Base-by-base conservation (phyloP, 2,329 filamentous ascomycete genomes). In the Geosmithia putterillii region DNA sequence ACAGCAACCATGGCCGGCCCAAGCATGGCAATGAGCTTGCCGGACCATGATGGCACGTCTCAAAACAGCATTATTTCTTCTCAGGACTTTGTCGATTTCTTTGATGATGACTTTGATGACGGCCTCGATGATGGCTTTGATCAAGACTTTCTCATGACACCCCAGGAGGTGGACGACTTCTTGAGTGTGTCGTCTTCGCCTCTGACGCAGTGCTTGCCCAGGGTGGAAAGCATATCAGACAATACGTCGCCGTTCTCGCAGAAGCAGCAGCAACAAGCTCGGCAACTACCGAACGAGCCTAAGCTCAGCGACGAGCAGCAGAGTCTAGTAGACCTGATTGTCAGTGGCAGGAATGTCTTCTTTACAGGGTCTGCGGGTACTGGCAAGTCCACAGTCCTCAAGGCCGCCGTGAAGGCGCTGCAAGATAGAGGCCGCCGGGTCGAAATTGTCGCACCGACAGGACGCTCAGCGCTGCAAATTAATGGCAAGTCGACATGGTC, bases 301-400 rank as follows among this genome's bases (percentile, higher is more conserved):
- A 17, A 5, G 17, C 32, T 42, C 25, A 20, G 41, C 20, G 17
- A 14, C 32, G 56, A 58, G 41, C 54, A 58, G n/a, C 45, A 52
- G 23, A 21, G 41, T 1, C 34, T 58, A 1, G 22, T 58, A 15
- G 58, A 75, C 1, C 56, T 74, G 0, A 74, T 79, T 21, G 46
- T 65, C 3, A 58, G 57, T 3, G 72, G 75, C 0, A 47, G 52
- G 2, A 81, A 81, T 43, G 72, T 81, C 9, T 83, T 81, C 52
- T 81, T 74, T 50, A 81, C 76, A 0, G 78, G 79, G 8, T 76
- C 74, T 0, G 79, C 77, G 14, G 78, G 78, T 1, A 54, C 47
- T 4, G 56, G 55, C 4, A 58, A 58, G 17, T 58, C 55, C 0
- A 56, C 53, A 2, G 53, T 53, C 1, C 28, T 58, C 1, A 52